Evolutionary conservation across 1,284 basidiomycete genomes (phyloP), one percentile per base, ranked within the genome.

Genomic region (Heterobasidion occidentale): DNA sequence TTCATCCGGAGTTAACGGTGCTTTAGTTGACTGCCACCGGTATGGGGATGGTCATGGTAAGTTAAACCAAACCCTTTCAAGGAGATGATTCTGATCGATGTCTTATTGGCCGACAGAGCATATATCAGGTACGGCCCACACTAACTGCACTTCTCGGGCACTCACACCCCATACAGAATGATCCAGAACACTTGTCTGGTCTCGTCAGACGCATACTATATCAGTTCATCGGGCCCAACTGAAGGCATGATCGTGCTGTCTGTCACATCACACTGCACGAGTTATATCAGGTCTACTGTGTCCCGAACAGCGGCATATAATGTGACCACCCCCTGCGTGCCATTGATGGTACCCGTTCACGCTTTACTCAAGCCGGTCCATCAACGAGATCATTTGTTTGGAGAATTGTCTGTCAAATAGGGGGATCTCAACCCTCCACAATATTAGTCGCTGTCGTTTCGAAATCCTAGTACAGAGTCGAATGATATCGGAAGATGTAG

Each of bases 31-130:
- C 85, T 44, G 84, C 86, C 17, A 73, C 86, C 49, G 92, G 88
- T 17, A 90, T 95, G 87, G 86, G 84, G 1, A 90, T 97, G 87
- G 88, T 95, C 27, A 96, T 97, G 94, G 90, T 85, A 60, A 59
- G 79, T 70, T 14, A 11, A 47, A 48, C 9, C 20, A 44, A 59
- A 12, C 44, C 8, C 52, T 38, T 7, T 56, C 19, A 44, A 42
- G 8, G 15, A 14, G 17, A 42, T 15, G 15, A 14, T 51, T 42
- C 48, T 51, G 35, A 54, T 49, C 46, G 15, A 45, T 36, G 48
- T 35, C 35, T 36, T 33, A 35, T 9, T 44, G 33, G 8, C 46
- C 51, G 58, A 46, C 52, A 80, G 77, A 76, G 71, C 61, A 80
- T 71, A 50, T 80, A 78, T 59, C 76, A 79, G 73, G 79, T 78